A percentile compares a stretch with the other conserved stretches of the same genome.
These are phyloP conservation scores for Alternaria triticina DNA, from an alignment of 2,329 filamentous ascomycete species.

Conservation along the genomic window DNA sequence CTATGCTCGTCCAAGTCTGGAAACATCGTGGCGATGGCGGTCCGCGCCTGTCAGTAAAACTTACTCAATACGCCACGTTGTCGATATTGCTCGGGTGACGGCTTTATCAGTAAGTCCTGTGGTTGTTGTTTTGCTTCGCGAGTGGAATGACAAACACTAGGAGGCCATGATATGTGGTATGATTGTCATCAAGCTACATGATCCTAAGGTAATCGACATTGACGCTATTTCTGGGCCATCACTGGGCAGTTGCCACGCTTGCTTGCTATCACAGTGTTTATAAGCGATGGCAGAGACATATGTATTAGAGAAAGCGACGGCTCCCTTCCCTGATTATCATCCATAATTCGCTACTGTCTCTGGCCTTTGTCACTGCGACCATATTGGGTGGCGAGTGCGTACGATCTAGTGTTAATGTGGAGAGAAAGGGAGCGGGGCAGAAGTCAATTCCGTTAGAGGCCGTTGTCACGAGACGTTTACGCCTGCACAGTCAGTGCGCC, in stretches of 20 bases:
- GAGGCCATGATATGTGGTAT: background rate
- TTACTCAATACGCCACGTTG: background rate
- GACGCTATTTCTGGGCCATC: background rate
- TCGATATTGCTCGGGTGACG: background rate
- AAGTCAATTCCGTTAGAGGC: background rate
- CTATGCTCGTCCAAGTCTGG: background rate
- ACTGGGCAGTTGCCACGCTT: background rate
- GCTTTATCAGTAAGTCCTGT: background rate
- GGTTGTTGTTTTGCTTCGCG: background rate
- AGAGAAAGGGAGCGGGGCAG: background rate
- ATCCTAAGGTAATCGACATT: background rate
- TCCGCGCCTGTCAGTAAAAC: background rate
- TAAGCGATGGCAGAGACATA: background rate
- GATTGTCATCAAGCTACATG: background rate
- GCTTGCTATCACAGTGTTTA: background rate
- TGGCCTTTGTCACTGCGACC: background rate
- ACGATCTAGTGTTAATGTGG: background rate
- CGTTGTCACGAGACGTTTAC: background rate
- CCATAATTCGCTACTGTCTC: background rate
- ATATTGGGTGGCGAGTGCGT: background rate
- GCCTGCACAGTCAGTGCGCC: background rate
- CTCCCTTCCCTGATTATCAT: background rate
- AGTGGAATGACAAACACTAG: background rate
- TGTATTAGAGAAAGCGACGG: too few relatives aligned
- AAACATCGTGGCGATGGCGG: background rate